Evolutionary conservation across 768 basidiomycete genomes (phyloP), one percentile per base, ranked within the genome.

Genomic region (Sarcomyxa edulis): DNA sequence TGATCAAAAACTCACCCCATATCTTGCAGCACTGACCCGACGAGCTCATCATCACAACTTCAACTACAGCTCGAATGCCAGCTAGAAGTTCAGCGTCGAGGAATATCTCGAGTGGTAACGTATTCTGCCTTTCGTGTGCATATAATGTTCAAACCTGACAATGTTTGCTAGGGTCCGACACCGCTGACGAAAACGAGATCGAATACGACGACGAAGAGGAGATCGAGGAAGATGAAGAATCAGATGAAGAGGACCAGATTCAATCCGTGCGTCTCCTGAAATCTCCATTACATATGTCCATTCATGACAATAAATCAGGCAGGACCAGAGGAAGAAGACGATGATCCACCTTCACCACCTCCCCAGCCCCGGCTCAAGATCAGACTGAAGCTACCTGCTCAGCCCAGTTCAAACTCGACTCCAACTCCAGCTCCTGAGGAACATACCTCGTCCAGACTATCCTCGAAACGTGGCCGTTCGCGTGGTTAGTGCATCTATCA

Each of bases 311-410:
- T 3, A 54, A 54, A 15, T 58, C 61, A 2, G 69, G 64, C 31
- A 68, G 7, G 64, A 23, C 18, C 32, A 21, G 46, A 50, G 33
- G 51, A 30, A 8, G 47, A 50, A 15, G 51, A 54, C 25, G 56
- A 59, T 18, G 52, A 55, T 21, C 21, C 42, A 18, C 44, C 62
- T 3, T 58, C 61, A 9, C 56, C 62, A n/a, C 51, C 57, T 7
- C 50, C 52, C 33, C 65, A 49, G 49, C 69, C 72, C 3, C 64
- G 70, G 5, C 67, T 83, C 15, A 79, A 75, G 48, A 82, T 82
- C 50, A 81, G 71, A 53, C 64, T 81, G 31, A 82, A 76, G 48
- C 53, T 81, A 4, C 74, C 76, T 10, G 58, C 64, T 15, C 62
- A 46, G 27, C 27, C 45, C 9, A 42, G 45, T 29, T 46, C 45